phyloP scores from a whole-genome alignment of 1,284 basidiomycete species.

The Malassezia globosa region DNA sequence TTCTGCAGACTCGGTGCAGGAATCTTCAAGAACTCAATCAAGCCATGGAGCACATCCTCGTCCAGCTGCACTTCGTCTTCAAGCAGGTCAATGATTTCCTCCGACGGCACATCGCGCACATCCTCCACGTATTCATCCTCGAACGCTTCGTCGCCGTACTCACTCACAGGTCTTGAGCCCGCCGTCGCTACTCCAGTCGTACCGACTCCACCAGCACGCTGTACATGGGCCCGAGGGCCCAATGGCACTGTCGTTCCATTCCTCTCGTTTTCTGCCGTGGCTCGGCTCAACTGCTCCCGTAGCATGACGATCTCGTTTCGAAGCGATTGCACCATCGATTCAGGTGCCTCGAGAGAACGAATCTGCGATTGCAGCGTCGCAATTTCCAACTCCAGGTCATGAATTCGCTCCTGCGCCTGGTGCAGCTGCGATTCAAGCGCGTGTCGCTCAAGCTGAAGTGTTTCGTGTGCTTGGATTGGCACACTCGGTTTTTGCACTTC shows the following conservation, averaged over 20 bases:
- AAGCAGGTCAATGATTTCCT: slow-evolving; percentile 88
- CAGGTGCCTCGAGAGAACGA: slow-evolving; percentile 51
- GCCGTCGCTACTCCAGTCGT: no score
- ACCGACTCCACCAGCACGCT: no score
- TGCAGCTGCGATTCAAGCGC: slow-evolving; percentile 73
- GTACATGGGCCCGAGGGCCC: background rate
- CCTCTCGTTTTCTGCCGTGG: slow-evolving; percentile 57
- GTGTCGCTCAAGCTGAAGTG: slow-evolving; percentile 63
- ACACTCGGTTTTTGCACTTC: slow-evolving; percentile 64
- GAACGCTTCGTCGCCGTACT: background rate
- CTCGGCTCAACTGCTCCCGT: slow-evolving; percentile 87
- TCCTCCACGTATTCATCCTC: background rate
- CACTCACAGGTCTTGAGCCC: no score
- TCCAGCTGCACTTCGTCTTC: slow-evolving; percentile 83
- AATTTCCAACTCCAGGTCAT: slow-evolving; percentile 75
- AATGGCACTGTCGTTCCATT: slow-evolving; percentile 37
- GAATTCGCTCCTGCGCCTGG: slow-evolving; percentile 61
- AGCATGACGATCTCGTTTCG: slow-evolving; percentile 81
- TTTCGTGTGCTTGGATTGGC: slow-evolving; percentile 64
- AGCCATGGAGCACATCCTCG: slow-evolving; percentile 81
- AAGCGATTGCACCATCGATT: slow-evolving; percentile 57
- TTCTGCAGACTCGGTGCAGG: slow-evolving; percentile 80
- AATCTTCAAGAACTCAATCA: slow-evolving; percentile 84
- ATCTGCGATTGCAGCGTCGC: slow-evolving; percentile 59
- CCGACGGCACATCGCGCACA: slow-evolving; percentile 66